These are phyloP conservation scores for Colletotrichum sp. DNA, from an alignment of 2,329 filamentous ascomycete genomes.

Conservation along the genomic window DNA sequence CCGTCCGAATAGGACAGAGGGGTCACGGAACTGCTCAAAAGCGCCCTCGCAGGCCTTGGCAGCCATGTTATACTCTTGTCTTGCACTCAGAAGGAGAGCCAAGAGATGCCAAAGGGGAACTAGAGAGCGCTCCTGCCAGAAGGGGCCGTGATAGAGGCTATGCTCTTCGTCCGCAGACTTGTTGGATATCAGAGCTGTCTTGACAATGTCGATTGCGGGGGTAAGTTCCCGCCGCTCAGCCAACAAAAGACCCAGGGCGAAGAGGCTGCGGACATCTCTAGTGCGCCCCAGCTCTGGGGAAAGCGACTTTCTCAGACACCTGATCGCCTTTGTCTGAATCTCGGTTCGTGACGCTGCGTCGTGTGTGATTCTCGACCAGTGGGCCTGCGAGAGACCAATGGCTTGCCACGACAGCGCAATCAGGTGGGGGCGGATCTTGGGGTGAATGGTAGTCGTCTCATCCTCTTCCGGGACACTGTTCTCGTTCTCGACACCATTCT, in stretches of 20 bases:
- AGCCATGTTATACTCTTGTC: slow-evolving; percentile 84
- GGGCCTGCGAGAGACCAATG: slow-evolving; percentile 83
- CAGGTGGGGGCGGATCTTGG: slow-evolving; percentile 60
- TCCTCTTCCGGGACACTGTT: slow-evolving; percentile 33
- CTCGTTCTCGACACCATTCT: slow-evolving; percentile 33
- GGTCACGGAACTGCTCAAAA: slow-evolving; percentile 85
- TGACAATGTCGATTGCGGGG: slow-evolving; percentile 82
- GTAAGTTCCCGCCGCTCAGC: slow-evolving; percentile 85
- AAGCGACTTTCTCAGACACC: slow-evolving; percentile 76
- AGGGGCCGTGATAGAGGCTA: slow-evolving; percentile 50
- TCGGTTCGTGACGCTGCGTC: slow-evolving; percentile 74
- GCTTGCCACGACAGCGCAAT: slow-evolving; percentile 80
- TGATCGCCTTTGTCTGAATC: slow-evolving; percentile 79
- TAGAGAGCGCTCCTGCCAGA: slow-evolving; percentile 67
- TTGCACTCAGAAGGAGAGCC: slow-evolving; percentile 82
- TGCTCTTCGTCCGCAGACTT: slow-evolving; percentile 52
- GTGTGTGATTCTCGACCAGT: slow-evolving; percentile 85
- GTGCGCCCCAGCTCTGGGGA: slow-evolving; percentile 69
- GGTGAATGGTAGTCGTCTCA: slow-evolving; percentile 38
- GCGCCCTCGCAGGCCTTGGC: slow-evolving; percentile 86
- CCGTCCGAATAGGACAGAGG: slow-evolving; percentile 71
- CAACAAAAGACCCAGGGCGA: slow-evolving; percentile 82
- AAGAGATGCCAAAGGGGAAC: slow-evolving; percentile 93
- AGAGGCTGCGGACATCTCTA: slow-evolving; percentile 77
- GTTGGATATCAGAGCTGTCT: slow-evolving; percentile 72